Percentiles rank a stretch among this genome's conserved stretches.
phyloP scores from a whole-genome alignment of 1,139 yeast species.

The Ashbya aceris region DNA sequence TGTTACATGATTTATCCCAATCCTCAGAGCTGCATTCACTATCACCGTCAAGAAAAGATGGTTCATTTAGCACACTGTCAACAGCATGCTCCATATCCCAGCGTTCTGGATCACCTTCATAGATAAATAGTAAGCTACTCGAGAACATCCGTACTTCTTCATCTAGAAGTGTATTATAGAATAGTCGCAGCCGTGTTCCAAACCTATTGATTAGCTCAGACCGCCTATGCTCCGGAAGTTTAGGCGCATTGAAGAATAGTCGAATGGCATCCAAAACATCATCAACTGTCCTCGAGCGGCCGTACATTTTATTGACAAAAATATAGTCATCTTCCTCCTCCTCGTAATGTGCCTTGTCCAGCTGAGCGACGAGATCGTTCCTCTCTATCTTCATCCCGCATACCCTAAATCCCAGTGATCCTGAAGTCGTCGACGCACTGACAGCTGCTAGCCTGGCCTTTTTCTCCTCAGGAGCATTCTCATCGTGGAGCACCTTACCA shows the following conservation, averaged over 20 bases:
- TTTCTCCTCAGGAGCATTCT: constrained; percentile 49
- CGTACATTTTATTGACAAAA: constrained; percentile 58
- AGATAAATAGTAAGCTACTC: constrained; percentile 64
- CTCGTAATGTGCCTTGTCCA: constrained; percentile 19
- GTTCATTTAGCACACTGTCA: constrained; percentile 34
- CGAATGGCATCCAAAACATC: constrained; percentile 43
- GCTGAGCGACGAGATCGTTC: constrained; percentile 9
- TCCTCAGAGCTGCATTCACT: constrained; percentile 26
- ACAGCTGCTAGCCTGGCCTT: constrained; percentile 52
- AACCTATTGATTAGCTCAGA: constrained; percentile 36
- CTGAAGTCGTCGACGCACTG: constrained; percentile 67
- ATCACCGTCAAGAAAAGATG: constrained; percentile 21
- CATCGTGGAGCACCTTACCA: constrained; percentile 65
- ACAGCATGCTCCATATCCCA: constrained; percentile 37
- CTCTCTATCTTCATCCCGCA: constrained; percentile 76
- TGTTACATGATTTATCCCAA: constrained; percentile 2
- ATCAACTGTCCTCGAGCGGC: constrained; percentile 44
- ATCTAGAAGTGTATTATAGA: constrained; percentile 54
- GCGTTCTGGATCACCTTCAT: constrained; percentile 52
- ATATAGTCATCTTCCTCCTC: constrained; percentile 34
- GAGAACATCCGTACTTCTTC: constrained; percentile 62
- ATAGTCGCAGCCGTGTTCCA: constrained; percentile 47
- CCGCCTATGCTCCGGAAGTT: constrained; percentile 28
- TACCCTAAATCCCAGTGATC: constrained; percentile 60
- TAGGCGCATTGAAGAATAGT: constrained; percentile 40